phyloP scores from a whole-genome alignment of 495 filamentous ascomycete species.

The Penicillium angulare region DNA sequence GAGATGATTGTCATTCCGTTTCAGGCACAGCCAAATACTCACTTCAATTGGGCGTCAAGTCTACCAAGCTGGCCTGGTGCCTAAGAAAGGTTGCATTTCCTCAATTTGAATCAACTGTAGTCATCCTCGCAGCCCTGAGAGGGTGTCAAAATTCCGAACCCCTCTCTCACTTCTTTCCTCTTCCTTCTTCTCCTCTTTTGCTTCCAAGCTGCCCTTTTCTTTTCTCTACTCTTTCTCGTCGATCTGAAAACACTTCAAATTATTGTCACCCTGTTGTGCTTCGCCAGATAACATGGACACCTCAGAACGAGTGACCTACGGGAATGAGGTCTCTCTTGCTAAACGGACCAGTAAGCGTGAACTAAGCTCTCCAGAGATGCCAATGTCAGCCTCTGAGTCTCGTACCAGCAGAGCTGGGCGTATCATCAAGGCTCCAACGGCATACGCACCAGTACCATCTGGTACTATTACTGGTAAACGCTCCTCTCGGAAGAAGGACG shows the following conservation, averaged over 20 bases:
- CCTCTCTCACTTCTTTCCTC: neutral
- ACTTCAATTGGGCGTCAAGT: too few species aligned
- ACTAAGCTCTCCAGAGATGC: neutral
- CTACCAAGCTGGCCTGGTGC: too few species aligned
- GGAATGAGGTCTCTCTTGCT: too few species aligned
- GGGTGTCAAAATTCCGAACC: too few species aligned
- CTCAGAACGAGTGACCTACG: neutral
- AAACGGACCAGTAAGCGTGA: neutral
- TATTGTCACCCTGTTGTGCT: neutral
- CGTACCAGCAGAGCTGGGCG: constrained; percentile 18
- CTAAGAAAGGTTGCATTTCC: too few species aligned
- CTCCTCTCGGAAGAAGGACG: constrained; percentile 43
- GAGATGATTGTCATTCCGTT: neutral
- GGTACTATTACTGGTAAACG: constrained; percentile 39
- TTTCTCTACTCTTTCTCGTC: neutral
- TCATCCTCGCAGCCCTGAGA: too few species aligned
- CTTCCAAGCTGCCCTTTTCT: neutral
- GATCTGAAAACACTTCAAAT: neutral
- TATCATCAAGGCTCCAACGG: constrained; percentile 10
- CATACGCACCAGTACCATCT: constrained; percentile 6
- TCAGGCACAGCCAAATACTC: neutral
- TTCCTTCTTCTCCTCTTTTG: neutral
- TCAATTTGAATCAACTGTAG: too few species aligned
- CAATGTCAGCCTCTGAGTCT: neutral
- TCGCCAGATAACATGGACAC: neutral